phyloP scores from a whole-genome alignment of 2,329 filamentous ascomycete species.

The Thelonectria rubi region DNA sequence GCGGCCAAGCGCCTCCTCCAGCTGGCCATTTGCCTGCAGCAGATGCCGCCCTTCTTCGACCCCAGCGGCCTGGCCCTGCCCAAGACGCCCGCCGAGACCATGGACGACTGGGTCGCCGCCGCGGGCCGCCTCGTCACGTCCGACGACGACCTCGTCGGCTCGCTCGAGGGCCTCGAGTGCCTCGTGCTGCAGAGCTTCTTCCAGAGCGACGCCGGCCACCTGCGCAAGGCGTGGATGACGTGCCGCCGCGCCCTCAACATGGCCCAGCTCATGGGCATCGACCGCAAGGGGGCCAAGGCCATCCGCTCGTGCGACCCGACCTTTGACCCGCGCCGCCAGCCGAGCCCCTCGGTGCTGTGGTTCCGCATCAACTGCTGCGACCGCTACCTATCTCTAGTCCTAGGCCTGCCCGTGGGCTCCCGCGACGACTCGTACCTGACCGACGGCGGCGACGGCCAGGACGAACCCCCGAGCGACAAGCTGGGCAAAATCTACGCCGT shows the following conservation, averaged over 20 bases:
- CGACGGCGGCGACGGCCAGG: conserved; percentile 35
- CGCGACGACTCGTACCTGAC: conserved; percentile 52
- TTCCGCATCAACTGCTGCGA: conserved; percentile 60
- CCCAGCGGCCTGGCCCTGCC: conserved; percentile 38
- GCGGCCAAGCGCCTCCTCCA: conserved; percentile 59
- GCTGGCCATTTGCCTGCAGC: conserved; percentile 57
- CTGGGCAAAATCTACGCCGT: conserved; percentile 57
- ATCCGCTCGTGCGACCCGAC: conserved; percentile 51
- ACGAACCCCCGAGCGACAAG: conserved; percentile 51
- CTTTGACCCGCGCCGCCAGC: conserved; percentile 43
- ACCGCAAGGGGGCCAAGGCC: conserved; percentile 46
- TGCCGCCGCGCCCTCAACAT: conserved; percentile 60
- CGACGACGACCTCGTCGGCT: conserved; percentile 61
- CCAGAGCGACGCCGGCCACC: conserved; percentile 62
- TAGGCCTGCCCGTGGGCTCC: conserved; percentile 58
- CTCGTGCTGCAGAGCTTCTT: conserved; percentile 59
- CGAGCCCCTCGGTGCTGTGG: conserved; percentile 52
- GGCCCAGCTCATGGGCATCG: conserved; percentile 61
- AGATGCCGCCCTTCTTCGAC: conserved; percentile 49
- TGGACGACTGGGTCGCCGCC: conserved; percentile 44
- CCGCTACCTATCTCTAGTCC: conserved; percentile 59
- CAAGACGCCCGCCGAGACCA: conserved; percentile 30
- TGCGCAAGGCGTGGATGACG: conserved; percentile 63
- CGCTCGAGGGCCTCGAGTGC: conserved; percentile 62
- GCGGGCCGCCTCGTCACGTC: conserved; percentile 54